Percentiles rank a stretch among this genome's conserved stretches.
phyloP scores from a whole-genome alignment of 75 land plant species.

The Pinus albicaulis region DNA sequence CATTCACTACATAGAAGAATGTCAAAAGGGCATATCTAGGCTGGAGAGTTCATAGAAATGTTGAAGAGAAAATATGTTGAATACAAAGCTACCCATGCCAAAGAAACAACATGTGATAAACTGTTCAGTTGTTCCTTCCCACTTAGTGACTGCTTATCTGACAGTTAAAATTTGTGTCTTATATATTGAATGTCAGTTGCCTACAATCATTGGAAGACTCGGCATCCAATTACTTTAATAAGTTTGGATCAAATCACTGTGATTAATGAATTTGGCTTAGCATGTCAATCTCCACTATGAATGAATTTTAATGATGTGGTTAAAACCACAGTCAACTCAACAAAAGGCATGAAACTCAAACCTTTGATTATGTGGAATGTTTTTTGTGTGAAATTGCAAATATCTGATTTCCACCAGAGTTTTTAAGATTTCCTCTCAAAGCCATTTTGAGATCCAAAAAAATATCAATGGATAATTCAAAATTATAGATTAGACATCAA shows the following conservation, averaged over 20 bases:
- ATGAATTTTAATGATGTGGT: background rate
- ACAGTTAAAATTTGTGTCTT: slow-evolving; percentile 1
- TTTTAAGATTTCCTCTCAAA: background rate
- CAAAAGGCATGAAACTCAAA: background rate
- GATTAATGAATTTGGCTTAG: background rate
- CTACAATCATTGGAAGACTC: background rate
- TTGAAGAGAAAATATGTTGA: no score
- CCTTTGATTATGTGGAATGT: background rate
- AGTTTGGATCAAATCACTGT: background rate
- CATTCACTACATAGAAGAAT: no score
- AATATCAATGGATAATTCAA: background rate
- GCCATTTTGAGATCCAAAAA: background rate
- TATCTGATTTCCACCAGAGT: background rate
- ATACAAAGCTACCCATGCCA: background rate
- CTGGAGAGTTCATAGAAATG: no score
- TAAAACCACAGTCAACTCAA: background rate
- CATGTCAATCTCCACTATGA: background rate
- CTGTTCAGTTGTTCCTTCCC: background rate
- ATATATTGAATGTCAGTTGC: background rate
- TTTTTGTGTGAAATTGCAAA: background rate
- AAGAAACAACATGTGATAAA: background rate
- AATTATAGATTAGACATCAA: background rate
- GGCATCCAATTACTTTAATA: background rate
- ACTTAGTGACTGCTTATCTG: background rate
- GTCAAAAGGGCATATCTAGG: no score